Base-by-base conservation (phyloP, 495 filamentous ascomycete genomes). In the Tuber indicum region DNA sequence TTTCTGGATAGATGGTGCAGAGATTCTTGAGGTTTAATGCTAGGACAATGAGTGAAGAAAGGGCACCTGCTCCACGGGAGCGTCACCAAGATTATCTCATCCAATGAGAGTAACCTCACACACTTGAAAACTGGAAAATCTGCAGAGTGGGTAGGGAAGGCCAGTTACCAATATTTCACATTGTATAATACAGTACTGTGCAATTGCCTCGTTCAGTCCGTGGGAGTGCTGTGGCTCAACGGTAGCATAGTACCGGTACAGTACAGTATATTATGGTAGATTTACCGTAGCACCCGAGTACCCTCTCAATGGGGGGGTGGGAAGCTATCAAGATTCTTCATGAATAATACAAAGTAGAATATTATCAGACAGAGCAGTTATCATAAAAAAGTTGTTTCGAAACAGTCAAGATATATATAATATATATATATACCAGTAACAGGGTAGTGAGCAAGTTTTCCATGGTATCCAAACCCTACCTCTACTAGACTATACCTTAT, bases 361-460 rank as follows among this genome's bases (percentile, higher is more conserved):
- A 4, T 14, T 32, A 0, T 62, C 9, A 12, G n/a, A 26, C 23
- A 3, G 52, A 26, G 52, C 3, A 32, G 9, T 12, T 16, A 0
- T 26, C 3, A 32, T 26, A 16, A 14, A 26, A 14, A 26, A 14
- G n/a, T 3, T n/a, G 0, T 10, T 32, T n/a, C n/a, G 39, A 14
- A n/a, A 62, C 26, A 26, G n/a, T 10, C 23, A 10, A 2, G 9
- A 14, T 12, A 14, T 32, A 32, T 32, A 32, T 1, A 0, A 1
- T 32, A 32, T 32, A 0, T 32, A 1, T 32, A 32, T 32, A 0
- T 3, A 10, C 0, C 0, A 3, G 7, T 10, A 10, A n/a, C 21
- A 52, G 6, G 21, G 47, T 52, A 7, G 47, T 52, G 21, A 7
- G 47, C 46, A 52, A n/a, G 23, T 10, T 52, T n/a, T 12, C 7